Conservation (phyloP, 768 basidiomycete species). For the Boletus vinaceobasis region DNA sequence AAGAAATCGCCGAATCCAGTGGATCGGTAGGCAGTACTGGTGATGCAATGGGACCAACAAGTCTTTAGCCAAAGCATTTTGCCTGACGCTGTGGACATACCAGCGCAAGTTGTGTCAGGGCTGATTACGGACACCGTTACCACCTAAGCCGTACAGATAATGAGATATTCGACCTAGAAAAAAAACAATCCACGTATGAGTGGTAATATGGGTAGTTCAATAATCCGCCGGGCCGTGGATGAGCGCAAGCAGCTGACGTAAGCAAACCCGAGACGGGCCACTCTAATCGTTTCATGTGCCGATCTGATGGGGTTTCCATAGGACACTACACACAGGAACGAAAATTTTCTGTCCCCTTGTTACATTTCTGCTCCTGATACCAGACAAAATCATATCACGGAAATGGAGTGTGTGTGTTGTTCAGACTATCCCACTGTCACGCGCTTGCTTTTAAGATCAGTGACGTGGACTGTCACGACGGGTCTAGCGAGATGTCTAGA, state of each 20-base stretch:
- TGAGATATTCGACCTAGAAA: neutral
- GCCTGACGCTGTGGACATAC: neutral
- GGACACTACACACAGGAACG: neutral
- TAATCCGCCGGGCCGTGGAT: neutral
- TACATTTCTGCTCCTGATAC: neutral
- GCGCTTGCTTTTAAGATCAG: neutral
- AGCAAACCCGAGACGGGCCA: neutral
- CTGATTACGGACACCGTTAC: neutral
- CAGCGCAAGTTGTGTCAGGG: neutral
- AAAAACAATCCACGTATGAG: neutral
- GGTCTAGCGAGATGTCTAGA: neutral
- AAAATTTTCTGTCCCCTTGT: neutral
- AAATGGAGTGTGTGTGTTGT: neutral
- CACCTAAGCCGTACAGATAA: neutral
- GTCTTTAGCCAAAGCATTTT: no score
- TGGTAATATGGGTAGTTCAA: neutral
- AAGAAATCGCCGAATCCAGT: neutral
- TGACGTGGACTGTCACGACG: conserved; percentile 1
- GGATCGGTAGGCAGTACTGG: neutral
- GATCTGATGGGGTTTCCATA: no score
- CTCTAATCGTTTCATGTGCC: no score
- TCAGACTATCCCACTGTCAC: neutral
- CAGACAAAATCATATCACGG: neutral
- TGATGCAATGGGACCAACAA: neutral
- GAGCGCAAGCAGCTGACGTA: neutral